Conservation (phyloP, 352 stramenopile species). For the Globisporangium nagaii region DNA sequence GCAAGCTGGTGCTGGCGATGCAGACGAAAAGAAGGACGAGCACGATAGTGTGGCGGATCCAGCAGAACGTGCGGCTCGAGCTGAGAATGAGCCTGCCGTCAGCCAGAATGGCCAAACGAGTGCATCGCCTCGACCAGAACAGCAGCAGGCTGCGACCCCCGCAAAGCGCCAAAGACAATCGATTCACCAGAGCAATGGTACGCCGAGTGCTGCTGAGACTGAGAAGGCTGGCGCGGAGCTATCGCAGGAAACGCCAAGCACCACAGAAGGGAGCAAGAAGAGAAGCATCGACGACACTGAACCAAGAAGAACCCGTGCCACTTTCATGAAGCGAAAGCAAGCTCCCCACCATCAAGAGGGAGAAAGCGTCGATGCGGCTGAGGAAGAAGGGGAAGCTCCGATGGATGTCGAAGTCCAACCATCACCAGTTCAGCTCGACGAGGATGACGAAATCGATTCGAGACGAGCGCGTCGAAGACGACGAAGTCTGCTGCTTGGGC, state of each 20-base stretch:
- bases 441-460: slow-evolving; percentile 25
- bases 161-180: slow-evolving; percentile 1
- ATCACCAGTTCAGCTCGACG: neutral
- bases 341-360: neutral
- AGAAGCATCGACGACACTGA: slow-evolving; percentile 1
- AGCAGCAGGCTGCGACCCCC: neutral
- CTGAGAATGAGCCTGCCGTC: neutral
- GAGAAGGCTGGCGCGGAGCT: neutral
- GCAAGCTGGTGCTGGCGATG: neutral
- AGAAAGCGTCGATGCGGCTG: neutral
- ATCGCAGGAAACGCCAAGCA: neutral
- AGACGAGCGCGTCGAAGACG: slow-evolving; percentile 25
- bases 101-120: neutral
- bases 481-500: slow-evolving; percentile 8
- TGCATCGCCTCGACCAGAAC: neutral
- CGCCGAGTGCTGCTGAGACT: neutral
- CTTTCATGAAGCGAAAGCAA: neutral
- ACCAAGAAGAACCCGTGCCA: slow-evolving; percentile 1
- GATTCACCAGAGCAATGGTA: neutral
- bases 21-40: neutral
- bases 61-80: neutral
- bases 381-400: neutral
- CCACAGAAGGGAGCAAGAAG: neutral
- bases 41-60: neutral
- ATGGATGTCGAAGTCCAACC: neutral